Evolutionary conservation across 108 stramenopile genomes (phyloP), one percentile per base, ranked within the genome.

Genomic region (Pseudonitzschia multiseries): DNA sequence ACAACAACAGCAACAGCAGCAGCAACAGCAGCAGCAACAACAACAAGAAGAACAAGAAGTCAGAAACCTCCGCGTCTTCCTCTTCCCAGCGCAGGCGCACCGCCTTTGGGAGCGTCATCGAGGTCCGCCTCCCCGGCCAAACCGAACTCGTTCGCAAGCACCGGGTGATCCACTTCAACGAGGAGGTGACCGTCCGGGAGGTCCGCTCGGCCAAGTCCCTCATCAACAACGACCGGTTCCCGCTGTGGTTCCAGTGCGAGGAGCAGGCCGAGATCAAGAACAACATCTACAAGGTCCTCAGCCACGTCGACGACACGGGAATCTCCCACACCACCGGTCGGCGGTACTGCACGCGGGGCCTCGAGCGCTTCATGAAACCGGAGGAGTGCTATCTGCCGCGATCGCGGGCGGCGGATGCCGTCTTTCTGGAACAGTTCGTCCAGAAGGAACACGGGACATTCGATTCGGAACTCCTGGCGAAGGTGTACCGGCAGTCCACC

Each of bases 181-280:
- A 56, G 20, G 17, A 56, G 24, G 54, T 56, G 1, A 26, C 9
- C 10, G 54, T 56, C 24, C 54, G 54, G 0, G 24, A 56, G 26
- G 21, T 56, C 54, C 54, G 54, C 1, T 56, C 54, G 54, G 21
- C 54, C 24, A 22, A 26, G 54, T 56, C 54, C 5, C 54, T 56
- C 54, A 10, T 26, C 24, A 56, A 56, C 54, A 26, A 56, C 10
- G 24, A 13, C 26, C 54, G 24, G 24, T 22, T 3, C 24, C 50
- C n/a, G 50, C 26, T 22, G 22, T 56, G 54, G 54, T 48, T 48
- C 13, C 54, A 56, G 10, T 1, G 10, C 10, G 22, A 56, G 2
- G 54, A 56, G 24, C 54, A 56, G 17, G 54, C 54, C 54, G 24
- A 26, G 5, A 56, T 56, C 54, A 56, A 56, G 54, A 10, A 56